Evolutionary conservation across 2,329 filamentous ascomycete genomes (phyloP).

Genomic region (Talaromyces verruculosus): DNA sequence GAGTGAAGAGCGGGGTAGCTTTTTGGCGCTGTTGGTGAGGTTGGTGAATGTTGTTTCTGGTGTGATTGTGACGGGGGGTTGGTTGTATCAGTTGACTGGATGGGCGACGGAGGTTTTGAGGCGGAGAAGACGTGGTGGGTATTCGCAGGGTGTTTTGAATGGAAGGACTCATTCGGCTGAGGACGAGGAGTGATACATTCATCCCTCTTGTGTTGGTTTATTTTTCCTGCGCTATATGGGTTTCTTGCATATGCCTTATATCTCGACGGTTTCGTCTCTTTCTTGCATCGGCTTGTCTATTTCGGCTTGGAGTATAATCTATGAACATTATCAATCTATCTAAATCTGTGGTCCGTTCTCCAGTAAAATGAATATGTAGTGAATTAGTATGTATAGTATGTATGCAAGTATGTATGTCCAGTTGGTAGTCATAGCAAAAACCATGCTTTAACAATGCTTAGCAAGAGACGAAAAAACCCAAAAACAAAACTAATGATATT

Average conservation of each 20-base stretch:
- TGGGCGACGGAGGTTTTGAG: constrained; percentile 62
- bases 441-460: neutral
- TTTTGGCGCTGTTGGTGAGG: constrained; percentile 74
- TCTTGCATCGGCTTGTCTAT: neutral
- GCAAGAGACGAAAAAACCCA: neutral
- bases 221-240: constrained; percentile 3
- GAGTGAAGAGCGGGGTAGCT: constrained; percentile 73
- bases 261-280: neutral
- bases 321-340: neutral
- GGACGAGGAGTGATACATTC: constrained; percentile 29
- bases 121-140: constrained; percentile 44
- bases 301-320: neutral
- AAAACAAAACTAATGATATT: neutral
- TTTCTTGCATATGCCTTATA: constrained; percentile 11
- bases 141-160: constrained; percentile 51
- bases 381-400: constrained; percentile 12
- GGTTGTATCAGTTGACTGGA: constrained; percentile 82
- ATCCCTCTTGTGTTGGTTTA: neutral
- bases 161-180: constrained; percentile 35
- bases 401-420: constrained; percentile 12
- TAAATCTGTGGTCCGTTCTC: neutral
- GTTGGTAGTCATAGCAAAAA: neutral
- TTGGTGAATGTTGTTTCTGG: constrained; percentile 88
- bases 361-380: neutral
- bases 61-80: constrained; percentile 88